Base-by-base conservation (phyloP, 768 basidiomycete genomes). In the Tephrocybe rancida region DNA sequence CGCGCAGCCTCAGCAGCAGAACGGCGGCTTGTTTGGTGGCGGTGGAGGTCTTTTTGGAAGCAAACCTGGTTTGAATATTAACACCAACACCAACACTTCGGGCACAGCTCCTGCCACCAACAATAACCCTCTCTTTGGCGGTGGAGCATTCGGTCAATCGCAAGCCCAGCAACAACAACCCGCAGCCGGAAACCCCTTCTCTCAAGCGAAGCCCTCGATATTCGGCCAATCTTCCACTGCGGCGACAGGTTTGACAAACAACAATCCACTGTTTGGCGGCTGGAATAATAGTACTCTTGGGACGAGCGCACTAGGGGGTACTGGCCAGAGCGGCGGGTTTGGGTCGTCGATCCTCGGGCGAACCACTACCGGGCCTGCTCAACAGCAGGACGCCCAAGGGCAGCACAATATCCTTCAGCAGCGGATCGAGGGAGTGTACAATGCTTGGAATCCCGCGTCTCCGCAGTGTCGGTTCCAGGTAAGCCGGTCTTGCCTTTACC, bases 401-500 rank as follows among this genome's bases (percentile, higher is more conserved):
- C 85, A 90, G 58, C 85, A 81, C 52, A 58, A 69, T 2, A 77
- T 73, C 34, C 62, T 90, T 21, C 67, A 71, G 9, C 80, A 85
- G 48, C 78, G 80, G 52, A 84, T 93, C 21, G 85, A 90, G 63
- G 73, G 64, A 0, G 78, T 92, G 49, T 77, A 82, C 5, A 73
- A 78, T 32, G 85, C 89, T 3, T 95, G 91, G 90, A 84, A 87
- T 62, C 74, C 90, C 19, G 59, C 68, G 19, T 86, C 85, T 0
- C 76, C 84, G 2, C 76, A 83, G 38, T 92, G 92, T 67, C 80
- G 86, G 43, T 95, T 95, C 68, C 92, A 93, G 73, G 91, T 92
- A 55, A 42, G 78, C 65, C 30, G 48, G 14, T 9, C 18, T 55
- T 25, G 35, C 16, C n/a, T n/a, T n/a, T n/a, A n/a, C n/a, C n/a